Base-by-base conservation (phyloP, 257 asterid genomes). In the Ocimum tenuiflorum region DNA sequence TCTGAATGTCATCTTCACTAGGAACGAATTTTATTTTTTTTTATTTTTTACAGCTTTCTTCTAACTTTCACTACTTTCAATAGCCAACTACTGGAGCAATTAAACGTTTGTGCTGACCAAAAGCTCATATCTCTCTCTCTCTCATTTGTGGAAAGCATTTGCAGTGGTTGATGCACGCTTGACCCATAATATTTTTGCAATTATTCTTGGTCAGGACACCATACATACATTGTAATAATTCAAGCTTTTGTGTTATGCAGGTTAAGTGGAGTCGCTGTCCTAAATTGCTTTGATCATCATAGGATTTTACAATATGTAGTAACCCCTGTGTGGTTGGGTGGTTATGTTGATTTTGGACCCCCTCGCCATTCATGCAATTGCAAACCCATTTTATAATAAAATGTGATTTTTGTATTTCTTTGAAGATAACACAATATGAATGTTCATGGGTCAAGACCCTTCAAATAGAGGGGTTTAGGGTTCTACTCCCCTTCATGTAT, bases 191-290 rank as follows among this genome's bases (percentile, higher is more conserved):
- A 67, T 15, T 60, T 75, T 38, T 59, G 73, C 78, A 69, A 78
- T 79, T 73, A 74, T 68, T 80, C 55, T 69, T 15, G 50, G 39
- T 60, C 24, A 6, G n/a, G 12, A 14, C 4, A 45, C 46, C 14
- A 8, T 12, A 35, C 47, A n/a, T 49, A 24, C 39, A 29, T 45
- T 19, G 54, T 47, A 61, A 58, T 57, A 74, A 71, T 78, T 65
- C 60, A 13, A 56, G 71, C 75, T 67, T 62, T 77, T 74, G 64
- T 33, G 38, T 11, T 70, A 73, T 75, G 76, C 74, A 73, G 50
- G 55, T 75, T 47, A n/a, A 79, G 50, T 86, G 65, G 55, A 64
- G 87, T 82, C 88, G 67, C 77, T 69, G 48, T 81, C 83, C 10
- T 12, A 57, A 31, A 31, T 65, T 51, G 33, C 38, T 62, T 60